phyloP scores from a whole-genome alignment of 257 asterid genomes.

The Przewalskia tangutica region DNA sequence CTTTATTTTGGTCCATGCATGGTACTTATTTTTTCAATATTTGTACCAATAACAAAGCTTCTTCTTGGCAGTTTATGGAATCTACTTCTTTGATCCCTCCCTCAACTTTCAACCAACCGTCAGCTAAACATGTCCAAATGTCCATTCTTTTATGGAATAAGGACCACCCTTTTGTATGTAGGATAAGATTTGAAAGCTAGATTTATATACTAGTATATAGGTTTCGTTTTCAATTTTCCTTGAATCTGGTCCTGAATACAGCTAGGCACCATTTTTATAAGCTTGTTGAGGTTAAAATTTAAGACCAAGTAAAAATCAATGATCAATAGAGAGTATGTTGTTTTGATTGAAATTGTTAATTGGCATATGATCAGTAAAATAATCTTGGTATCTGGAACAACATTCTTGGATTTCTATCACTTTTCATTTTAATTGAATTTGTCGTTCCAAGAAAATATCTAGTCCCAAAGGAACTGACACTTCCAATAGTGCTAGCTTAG shows the following conservation, averaged over 20 bases:
- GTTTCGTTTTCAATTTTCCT: background rate
- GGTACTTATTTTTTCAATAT: background rate
- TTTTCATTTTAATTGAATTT: background rate
- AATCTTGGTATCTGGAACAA: background rate
- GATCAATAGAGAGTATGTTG: background rate
- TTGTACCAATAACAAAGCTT: background rate
- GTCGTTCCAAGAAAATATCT: background rate
- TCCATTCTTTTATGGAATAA: background rate
- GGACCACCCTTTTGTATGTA: background rate
- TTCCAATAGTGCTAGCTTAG: background rate
- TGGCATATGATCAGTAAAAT: background rate
- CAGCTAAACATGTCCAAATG: background rate
- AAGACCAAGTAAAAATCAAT: background rate
- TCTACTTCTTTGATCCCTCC: conserved; percentile 1
- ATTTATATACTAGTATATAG: background rate
- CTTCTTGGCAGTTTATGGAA: background rate
- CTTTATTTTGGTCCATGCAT: background rate
- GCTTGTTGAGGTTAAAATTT: too few relatives aligned
- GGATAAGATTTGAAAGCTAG: background rate
- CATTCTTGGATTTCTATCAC: background rate
- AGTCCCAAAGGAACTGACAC: background rate
- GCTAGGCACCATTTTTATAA: background rate
- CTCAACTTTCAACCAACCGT: background rate
- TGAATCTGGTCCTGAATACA: background rate
- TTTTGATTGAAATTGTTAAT: background rate